Conservation (phyloP, 495 filamentous ascomycete species). For the Trichoderma reesei region DNA sequence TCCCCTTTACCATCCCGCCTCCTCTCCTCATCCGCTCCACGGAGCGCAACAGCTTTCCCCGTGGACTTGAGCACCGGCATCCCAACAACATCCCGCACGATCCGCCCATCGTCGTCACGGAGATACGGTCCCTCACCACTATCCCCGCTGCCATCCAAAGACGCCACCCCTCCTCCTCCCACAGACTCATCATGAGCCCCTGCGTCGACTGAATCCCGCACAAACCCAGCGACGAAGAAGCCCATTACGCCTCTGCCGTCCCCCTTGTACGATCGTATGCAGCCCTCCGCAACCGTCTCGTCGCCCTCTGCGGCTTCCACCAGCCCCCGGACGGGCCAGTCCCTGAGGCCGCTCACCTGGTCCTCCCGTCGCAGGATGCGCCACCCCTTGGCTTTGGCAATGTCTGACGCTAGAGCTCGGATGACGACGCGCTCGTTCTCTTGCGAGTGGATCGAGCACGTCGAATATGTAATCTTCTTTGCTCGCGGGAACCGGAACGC, state of each 20-base stretch:
- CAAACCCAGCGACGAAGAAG: constrained; percentile 39
- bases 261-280: constrained; percentile 70
- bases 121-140: constrained; percentile 24
- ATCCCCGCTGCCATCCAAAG: constrained; percentile 12
- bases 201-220: constrained; percentile 25
- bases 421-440: constrained; percentile 86
- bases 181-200: constrained; percentile 14
- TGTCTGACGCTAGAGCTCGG: constrained; percentile 51
- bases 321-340: constrained; percentile 64
- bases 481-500: constrained; percentile 78
- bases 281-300: constrained; percentile 49
- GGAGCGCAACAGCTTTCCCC: constrained; percentile 8
- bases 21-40: constrained; percentile 7
- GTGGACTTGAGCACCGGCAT: constrained; percentile 32
- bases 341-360: constrained; percentile 58
- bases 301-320: constrained; percentile 29
- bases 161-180: constrained; percentile 2
- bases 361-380: constrained; percentile 55
- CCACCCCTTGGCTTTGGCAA: constrained; percentile 67
- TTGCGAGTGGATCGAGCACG: constrained; percentile 74
- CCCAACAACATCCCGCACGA: constrained; percentile 27
- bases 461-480: constrained; percentile 73
- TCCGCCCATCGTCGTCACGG: constrained; percentile 27
- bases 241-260: constrained; percentile 59
- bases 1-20: constrained; percentile 22